Conservation (phyloP, 2,329 filamentous ascomycete genomes). For the Allantophomopsis lycopodina region DNA sequence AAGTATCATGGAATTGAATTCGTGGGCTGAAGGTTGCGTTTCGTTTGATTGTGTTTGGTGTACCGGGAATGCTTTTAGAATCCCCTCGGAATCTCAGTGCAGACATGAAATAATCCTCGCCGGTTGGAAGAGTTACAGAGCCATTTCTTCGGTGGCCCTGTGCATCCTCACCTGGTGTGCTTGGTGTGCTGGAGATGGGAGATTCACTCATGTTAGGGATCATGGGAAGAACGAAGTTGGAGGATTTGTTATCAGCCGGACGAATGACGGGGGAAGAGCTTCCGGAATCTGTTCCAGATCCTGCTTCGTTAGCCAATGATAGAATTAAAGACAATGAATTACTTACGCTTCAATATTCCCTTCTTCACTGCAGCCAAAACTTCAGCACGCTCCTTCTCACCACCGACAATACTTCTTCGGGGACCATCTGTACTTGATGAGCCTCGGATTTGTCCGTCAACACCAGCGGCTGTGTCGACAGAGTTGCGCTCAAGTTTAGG, state of each 20-base stretch:
- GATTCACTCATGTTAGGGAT: constrained; percentile 59
- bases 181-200: constrained; percentile 73
- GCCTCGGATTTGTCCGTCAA: constrained; percentile 36
- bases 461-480: constrained; percentile 46
- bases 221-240: constrained; percentile 42
- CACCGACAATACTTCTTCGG: constrained; percentile 81
- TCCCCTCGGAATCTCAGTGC: constrained; percentile 61
- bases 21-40: constrained; percentile 75
- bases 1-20: constrained; percentile 91
- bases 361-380: constrained; percentile 86
- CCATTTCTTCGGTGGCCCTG: constrained; percentile 52
- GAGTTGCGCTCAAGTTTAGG: constrained; percentile 77
- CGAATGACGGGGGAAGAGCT: constrained; percentile 56
- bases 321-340: constrained; percentile 1
- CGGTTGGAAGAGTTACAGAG: constrained; percentile 56
- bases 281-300: constrained; percentile 36
- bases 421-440: constrained; percentile 47
- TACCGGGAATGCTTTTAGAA: constrained; percentile 67
- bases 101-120: constrained; percentile 82
- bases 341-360: constrained; percentile 83
- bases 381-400: constrained; percentile 81
- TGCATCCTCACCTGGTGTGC: constrained; percentile 71
- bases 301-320: constrained; percentile 18
- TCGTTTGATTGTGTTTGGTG: constrained; percentile 52
- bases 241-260: constrained; percentile 38